phyloP scores from a whole-genome alignment of 1,284 basidiomycete species.

The Schizophyllum amplum region DNA sequence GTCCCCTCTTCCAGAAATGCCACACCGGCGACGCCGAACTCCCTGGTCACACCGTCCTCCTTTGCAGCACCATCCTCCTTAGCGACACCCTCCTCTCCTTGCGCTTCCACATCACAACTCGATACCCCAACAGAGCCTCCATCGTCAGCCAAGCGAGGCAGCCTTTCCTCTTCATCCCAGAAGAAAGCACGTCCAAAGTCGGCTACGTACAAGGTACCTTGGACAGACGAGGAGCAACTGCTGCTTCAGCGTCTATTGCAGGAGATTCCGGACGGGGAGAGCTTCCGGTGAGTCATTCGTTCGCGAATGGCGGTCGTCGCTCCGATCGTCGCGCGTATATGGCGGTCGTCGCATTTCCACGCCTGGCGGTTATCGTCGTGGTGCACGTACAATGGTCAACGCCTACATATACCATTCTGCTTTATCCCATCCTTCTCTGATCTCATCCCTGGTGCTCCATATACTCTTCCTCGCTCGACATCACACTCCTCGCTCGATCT shows the following conservation, averaged over 20 bases:
- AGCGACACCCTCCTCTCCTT: background rate
- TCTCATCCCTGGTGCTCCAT: too few relatives aligned
- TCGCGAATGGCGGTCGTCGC: too few relatives aligned
- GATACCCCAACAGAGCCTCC: background rate
- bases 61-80: background rate
- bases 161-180: constrained; percentile 4
- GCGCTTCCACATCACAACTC: constrained; percentile 1
- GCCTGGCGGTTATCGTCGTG: too few relatives aligned
- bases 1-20: background rate
- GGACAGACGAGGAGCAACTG: constrained; percentile 68
- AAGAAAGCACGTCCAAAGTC: constrained; percentile 36
- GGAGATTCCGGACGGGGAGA: constrained; percentile 69
- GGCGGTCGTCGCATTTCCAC: too few relatives aligned
- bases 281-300: constrained; percentile 48
- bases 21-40: background rate
- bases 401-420: too few relatives aligned
- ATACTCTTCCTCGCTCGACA: background rate
- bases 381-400: too few relatives aligned
- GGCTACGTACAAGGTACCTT: constrained; percentile 71
- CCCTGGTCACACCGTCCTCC: background rate
- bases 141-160: constrained; percentile 7
- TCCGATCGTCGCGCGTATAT: too few relatives aligned
- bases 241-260: constrained; percentile 62
- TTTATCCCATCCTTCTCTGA: too few relatives aligned
- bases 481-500: background rate